Evolutionary conservation across 441 rosid species (phyloP).

Genomic region (Macaranga tanarius): DNA sequence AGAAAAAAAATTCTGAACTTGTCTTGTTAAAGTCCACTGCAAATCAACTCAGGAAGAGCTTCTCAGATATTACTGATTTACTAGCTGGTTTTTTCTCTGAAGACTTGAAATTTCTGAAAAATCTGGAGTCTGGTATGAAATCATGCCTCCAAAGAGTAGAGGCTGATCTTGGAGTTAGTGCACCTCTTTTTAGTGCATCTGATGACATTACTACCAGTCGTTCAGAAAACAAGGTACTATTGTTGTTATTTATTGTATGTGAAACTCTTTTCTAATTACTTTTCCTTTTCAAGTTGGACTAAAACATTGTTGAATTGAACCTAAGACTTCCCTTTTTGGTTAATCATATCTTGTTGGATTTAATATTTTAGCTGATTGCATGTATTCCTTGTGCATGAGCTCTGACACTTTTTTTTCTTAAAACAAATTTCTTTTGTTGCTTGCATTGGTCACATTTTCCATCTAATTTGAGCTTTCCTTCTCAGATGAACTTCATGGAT

Average conservation of each 20-base stretch:
- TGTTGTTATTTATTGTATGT: not conserved
- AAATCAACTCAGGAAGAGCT: constrained; percentile 49
- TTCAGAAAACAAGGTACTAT: constrained; percentile 53
- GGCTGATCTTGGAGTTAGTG: constrained; percentile 34
- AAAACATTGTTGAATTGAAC: not conserved
- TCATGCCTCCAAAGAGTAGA: constrained; percentile 50
- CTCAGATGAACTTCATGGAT: constrained; percentile 51
- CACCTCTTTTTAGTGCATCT: constrained; percentile 33
- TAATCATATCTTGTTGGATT: constrained; percentile 11
- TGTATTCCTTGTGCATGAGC: not conserved
- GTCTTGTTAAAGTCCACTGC: constrained; percentile 46
- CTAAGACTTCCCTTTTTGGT: not conserved
- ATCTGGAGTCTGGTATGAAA: constrained; percentile 56
- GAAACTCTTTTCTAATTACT: not conserved
- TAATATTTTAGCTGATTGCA: constrained; percentile 5
- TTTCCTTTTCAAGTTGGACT: not conserved
- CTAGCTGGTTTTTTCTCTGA: constrained; percentile 51
- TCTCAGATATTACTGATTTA: constrained; percentile 45
- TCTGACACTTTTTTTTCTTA: constrained; percentile 10
- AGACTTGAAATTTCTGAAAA: constrained; percentile 66
- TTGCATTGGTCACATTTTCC: constrained; percentile 14
- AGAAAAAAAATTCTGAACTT: constrained; percentile 52
- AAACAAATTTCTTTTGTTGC: constrained; percentile 9
- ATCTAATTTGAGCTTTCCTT: constrained; percentile 30
- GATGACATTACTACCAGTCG: constrained; percentile 26